Evolutionary conservation across 331 rosid species (phyloP), one percentile per base, ranked within the genome.

Genomic region (Quercus phellos): DNA sequence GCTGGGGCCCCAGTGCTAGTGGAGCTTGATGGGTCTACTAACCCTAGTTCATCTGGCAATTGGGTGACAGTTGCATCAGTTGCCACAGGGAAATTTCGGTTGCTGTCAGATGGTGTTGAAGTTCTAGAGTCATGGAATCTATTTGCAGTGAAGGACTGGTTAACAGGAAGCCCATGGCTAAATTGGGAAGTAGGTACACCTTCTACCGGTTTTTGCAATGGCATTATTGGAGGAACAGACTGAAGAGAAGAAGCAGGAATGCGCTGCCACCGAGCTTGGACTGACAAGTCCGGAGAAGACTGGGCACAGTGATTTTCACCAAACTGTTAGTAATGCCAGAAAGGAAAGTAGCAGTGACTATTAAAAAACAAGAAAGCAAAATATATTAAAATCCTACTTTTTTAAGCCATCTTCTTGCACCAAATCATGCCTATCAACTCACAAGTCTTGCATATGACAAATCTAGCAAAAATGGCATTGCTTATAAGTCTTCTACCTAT

Each of bases 281-380:
- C 92, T 17, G 98, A 75, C 93, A 88, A 89, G 81, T 94, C 98
- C 3, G 86, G 77, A 58, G 98, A 92, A 51, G 96, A 85, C 98
- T 94, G 93, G 68, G 78, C 77, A 85, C 69, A 78, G 83, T 29
- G 26, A 74, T 58, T 76, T 18, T 74, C 38, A 63, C n/a, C 22
- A 26, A 46, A 17, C 55, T 8, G 51, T 85, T 76, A 77, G 80
- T 61, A 27, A 75, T 43, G n/a, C 69, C 50, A 77, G n/a, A 80
- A 63, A 70, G 29, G 70, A 5, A 22, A 26, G 54, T 16, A 34
- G 60, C 9, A 67, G 27, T n/a, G 30, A 34, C 66, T 1, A 50
- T 5, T 29, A 34, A 53, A 38, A 38, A 59, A 61, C 64, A 61
- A 46, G 51, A 24, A 18, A 32, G 72, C 43, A 72, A 29, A 3